phyloP scores from a whole-genome alignment of 176 grass and related monocot genomes.

The Bonia amplexicaulis region DNA sequence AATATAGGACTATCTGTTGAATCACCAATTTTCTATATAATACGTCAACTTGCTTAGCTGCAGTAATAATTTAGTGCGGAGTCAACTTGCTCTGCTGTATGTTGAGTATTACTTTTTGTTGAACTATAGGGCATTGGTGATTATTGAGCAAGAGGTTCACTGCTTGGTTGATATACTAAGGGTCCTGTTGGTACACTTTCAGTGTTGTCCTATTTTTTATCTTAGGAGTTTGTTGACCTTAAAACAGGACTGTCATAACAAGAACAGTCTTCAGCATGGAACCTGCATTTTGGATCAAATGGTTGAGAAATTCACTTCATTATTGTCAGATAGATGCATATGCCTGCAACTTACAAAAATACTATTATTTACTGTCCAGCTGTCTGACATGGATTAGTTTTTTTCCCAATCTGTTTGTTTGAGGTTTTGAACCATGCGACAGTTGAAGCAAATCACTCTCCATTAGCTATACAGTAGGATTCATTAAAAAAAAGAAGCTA shows the following conservation, averaged over 20 bases:
- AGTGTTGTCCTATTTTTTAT: not conserved
- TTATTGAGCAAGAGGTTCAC: not conserved
- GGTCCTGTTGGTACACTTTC: not conserved
- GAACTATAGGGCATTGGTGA: not conserved
- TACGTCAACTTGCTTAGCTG: slow-evolving; percentile 17
- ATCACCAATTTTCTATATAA: not conserved
- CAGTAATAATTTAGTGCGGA: slow-evolving; percentile 2
- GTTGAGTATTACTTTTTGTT: slow-evolving; percentile 1
- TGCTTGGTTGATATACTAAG: slow-evolving; percentile 14
- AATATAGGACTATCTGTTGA: not conserved
- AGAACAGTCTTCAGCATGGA: not conserved
- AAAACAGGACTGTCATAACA: not conserved
- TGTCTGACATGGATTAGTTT: not conserved
- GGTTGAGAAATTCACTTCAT: not conserved
- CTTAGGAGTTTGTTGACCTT: not conserved
- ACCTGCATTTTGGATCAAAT: not conserved
- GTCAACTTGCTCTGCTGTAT: slow-evolving; percentile 24
- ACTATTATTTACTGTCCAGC: not conserved
- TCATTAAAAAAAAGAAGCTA: not conserved
- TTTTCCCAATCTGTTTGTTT: not conserved
- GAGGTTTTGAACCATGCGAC: not conserved
- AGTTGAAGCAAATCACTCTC: not conserved
- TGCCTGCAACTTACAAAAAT: not conserved
- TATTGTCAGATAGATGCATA: not conserved
- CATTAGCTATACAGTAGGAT: not conserved